A percentile compares a stretch with the other conserved stretches of the same genome.
Conservation (phyloP, 371 early-diverging fungal species). For the Nematocida sp. region DNA sequence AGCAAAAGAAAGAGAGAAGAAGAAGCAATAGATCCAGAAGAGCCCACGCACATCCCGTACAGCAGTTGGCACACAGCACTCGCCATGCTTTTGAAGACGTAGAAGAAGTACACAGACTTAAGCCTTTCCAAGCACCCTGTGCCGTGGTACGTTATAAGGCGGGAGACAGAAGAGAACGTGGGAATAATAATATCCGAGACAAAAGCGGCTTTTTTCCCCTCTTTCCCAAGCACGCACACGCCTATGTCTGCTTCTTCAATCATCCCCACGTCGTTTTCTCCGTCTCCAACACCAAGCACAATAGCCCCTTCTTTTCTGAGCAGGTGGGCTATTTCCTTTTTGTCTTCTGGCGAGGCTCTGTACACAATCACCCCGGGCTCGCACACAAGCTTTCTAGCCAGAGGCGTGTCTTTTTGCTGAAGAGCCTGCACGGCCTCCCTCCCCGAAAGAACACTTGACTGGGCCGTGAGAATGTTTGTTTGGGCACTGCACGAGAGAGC, state of each 20-base stretch:
- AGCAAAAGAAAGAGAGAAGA: conserved; percentile 63
- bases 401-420: not conserved
- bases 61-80: conserved; percentile 62
- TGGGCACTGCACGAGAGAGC: conserved; percentile 71
- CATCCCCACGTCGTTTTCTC: conserved; percentile 98
- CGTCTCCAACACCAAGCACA: conserved; percentile 89
- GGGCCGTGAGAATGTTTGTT: conserved; percentile 44
- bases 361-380: conserved; percentile 66
- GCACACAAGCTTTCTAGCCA: not conserved
- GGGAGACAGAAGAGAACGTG: conserved; percentile 78
- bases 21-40: conserved; percentile 61
- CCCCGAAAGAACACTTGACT: conserved; percentile 8
- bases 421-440: conserved; percentile 15
- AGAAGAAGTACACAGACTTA: conserved; percentile 60
- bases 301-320: conserved; percentile 71
- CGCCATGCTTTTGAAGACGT: conserved; percentile 63
- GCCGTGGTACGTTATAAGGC: conserved; percentile 88
- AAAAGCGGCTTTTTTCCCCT: conserved; percentile 89
- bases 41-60: conserved; percentile 62
- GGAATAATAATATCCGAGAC: conserved; percentile 89
- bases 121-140: conserved; percentile 55
- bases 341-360: conserved; percentile 76
- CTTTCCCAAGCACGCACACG: conserved; percentile 93
- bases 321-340: conserved; percentile 78
- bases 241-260: conserved; percentile 94